Conservation (phyloP, 768 basidiomycete species). For the Podaxis sp. region DNA sequence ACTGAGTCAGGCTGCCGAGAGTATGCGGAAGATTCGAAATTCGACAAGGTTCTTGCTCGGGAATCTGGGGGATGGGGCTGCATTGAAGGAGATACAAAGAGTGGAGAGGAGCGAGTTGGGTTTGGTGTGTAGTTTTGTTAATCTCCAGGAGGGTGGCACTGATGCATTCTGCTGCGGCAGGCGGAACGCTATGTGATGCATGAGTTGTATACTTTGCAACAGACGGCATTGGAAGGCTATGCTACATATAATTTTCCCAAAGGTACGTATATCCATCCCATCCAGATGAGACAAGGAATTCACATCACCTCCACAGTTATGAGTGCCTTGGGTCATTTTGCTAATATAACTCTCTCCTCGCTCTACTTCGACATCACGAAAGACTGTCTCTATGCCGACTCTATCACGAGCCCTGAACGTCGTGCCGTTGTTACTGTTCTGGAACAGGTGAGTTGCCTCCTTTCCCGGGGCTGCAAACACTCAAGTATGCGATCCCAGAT, state of each 20-base stretch:
- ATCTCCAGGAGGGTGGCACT: not conserved
- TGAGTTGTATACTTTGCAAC: slow-evolving; percentile 72
- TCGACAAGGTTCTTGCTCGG: slow-evolving; percentile 84
- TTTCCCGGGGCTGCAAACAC: not conserved
- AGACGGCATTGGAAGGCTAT: slow-evolving; percentile 64
- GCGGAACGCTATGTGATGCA: slow-evolving; percentile 85
- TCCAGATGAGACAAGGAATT: not conserved
- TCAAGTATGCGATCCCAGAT: slow-evolving; percentile 37
- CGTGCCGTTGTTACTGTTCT: slow-evolving; percentile 67
- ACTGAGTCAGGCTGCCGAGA: slow-evolving; percentile 70
- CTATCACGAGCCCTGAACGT: slow-evolving; percentile 45
- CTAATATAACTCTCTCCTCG: slow-evolving; percentile 81
- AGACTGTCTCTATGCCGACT: slow-evolving; percentile 81
- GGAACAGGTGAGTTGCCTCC: slow-evolving; percentile 44
- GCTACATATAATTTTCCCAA: slow-evolving; percentile 72
- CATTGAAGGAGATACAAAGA: slow-evolving; percentile 24
- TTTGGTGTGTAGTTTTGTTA: slow-evolving; percentile 43
- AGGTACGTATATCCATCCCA: slow-evolving; percentile 41
- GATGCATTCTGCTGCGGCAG: slow-evolving; percentile 33
- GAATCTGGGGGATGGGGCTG: slow-evolving; percentile 49
- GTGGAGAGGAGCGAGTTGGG: slow-evolving; percentile 48
- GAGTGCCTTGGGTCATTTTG: slow-evolving; percentile 68
- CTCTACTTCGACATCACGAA: slow-evolving; percentile 92
- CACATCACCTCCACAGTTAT: slow-evolving; percentile 45
- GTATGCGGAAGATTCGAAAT: slow-evolving; percentile 80